These are phyloP conservation scores for Cytospora paraplurivora DNA, from an alignment of 2,329 filamentous ascomycete genomes.

Conservation along the genomic window DNA sequence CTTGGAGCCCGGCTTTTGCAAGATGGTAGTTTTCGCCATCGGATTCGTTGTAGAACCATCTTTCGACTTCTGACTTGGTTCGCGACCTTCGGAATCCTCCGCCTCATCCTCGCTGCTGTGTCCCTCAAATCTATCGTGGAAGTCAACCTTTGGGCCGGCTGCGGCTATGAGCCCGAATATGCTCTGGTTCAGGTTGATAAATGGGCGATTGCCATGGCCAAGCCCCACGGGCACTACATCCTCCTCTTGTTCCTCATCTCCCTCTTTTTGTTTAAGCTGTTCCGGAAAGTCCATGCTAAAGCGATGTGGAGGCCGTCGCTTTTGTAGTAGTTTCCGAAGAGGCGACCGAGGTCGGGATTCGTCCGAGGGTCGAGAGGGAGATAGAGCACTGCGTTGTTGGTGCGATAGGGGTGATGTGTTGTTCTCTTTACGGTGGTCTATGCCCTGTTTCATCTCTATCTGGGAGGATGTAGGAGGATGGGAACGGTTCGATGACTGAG, in stretches of 20 bases:
- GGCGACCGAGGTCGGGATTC: constrained; percentile 42
- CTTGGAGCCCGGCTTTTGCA: constrained; percentile 35
- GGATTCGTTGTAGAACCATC: constrained; percentile 25
- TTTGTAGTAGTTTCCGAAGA: constrained; percentile 50
- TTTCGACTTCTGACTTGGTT: constrained; percentile 9
- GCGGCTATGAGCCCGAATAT: constrained; percentile 92
- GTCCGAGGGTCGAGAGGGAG: constrained; percentile 33
- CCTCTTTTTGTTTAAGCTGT: constrained; percentile 50
- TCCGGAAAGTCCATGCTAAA: constrained; percentile 56
- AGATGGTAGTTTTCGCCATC: constrained; percentile 47
- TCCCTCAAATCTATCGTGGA: constrained; percentile 77
- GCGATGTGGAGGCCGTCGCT: constrained; percentile 35
- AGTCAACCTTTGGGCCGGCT: constrained; percentile 79
- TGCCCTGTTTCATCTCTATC: not conserved
- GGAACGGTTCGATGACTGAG: constrained; percentile 12
- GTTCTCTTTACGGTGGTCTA: constrained; percentile 10
- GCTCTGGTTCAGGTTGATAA: constrained; percentile 86
- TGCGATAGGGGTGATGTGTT: constrained; percentile 16
- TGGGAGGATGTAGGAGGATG: constrained; percentile 19
- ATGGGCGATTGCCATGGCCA: constrained; percentile 43
- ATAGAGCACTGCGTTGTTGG: constrained; percentile 17
- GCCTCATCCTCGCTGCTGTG: constrained; percentile 79
- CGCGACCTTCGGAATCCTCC: constrained; percentile 42
- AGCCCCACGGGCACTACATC: constrained; percentile 51
- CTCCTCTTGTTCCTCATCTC: constrained; percentile 53